Evolutionary conservation across 441 rosid genomes (phyloP).

Genomic region (Pelargonium fulgidum): DNA sequence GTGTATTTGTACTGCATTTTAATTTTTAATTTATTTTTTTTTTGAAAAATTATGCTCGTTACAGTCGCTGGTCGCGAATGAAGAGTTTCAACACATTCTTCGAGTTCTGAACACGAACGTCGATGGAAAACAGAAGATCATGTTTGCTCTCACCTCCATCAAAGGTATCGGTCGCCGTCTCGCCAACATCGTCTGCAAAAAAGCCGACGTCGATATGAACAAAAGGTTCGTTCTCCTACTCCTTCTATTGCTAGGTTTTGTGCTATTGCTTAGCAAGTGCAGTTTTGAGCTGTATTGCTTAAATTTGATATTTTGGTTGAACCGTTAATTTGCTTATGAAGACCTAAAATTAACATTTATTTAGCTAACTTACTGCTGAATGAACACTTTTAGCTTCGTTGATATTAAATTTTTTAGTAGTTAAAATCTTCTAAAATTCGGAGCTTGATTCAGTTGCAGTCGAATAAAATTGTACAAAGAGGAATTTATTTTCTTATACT

Average conservation of each 20-base stretch:
- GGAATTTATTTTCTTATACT: no score
- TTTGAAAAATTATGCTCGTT: not conserved
- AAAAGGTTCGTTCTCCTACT: conserved; percentile 19
- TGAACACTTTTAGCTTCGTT: no score
- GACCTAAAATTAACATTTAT: no score
- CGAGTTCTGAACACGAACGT: conserved; percentile 20
- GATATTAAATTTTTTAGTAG: no score
- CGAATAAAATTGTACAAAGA: no score
- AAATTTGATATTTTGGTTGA: not conserved
- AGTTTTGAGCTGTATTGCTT: not conserved
- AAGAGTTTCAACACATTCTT: conserved; percentile 28
- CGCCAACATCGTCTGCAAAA: conserved; percentile 30
- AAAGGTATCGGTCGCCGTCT: conserved; percentile 30
- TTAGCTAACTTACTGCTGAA: no score
- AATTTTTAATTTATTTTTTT: not conserved
- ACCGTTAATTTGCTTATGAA: no score
- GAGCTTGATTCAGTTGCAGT: no score
- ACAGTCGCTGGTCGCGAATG: conserved; percentile 29
- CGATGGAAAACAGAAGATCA: conserved; percentile 27
- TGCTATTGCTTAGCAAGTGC: not conserved
- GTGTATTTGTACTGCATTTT: not conserved
- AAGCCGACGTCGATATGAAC: conserved; percentile 30
- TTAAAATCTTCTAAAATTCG: no score
- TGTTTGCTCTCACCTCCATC: conserved; percentile 29
- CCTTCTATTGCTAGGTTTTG: not conserved